A percentile compares a stretch with the other conserved stretches of the same genome.
These are phyloP conservation scores for Zasmidium cellare DNA, from an alignment of 2,329 filamentous ascomycete species.

Conservation along the genomic window DNA sequence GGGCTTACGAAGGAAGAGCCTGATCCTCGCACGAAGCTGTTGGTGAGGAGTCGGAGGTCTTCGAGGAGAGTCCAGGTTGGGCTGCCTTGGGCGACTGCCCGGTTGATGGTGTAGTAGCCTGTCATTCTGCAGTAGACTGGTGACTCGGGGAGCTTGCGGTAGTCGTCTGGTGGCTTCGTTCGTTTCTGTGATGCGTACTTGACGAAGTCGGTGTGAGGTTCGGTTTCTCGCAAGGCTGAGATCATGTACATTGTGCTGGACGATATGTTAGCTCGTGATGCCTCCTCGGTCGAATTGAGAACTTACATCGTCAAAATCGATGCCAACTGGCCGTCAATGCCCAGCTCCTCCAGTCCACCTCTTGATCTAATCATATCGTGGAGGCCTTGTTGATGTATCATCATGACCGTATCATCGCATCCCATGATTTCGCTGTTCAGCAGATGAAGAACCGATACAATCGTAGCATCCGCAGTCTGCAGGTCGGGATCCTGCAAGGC, in stretches of 20 bases:
- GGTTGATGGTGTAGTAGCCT: conserved; percentile 19
- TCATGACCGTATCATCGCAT: conserved; percentile 25
- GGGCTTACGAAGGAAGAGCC: conserved; percentile 5
- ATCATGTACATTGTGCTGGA: conserved; percentile 27
- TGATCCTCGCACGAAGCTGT: conserved; percentile 13
- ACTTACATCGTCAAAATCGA: conserved; percentile 27
- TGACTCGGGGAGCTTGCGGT: conserved; percentile 20
- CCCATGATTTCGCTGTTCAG: conserved; percentile 34
- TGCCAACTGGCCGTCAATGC: conserved; percentile 27
- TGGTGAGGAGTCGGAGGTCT: conserved; percentile 17
- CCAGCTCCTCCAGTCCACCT: conserved; percentile 32
- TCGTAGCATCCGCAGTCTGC: conserved; percentile 30
- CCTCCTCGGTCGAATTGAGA: neutral
- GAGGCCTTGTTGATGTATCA: conserved; percentile 30
- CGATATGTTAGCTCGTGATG: neutral
- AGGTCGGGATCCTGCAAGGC: conserved; percentile 27
- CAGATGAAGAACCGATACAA: conserved; percentile 34
- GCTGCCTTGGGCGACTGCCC: conserved; percentile 11
- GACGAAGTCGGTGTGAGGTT: conserved; percentile 20
- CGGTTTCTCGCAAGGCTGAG: conserved; percentile 19
- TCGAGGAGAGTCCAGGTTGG: conserved; percentile 19
- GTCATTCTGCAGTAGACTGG: conserved; percentile 19
- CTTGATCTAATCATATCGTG: conserved; percentile 29
- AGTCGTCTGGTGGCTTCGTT: conserved; percentile 8
- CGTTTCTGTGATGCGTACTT: conserved; percentile 13